Conservation (phyloP, 1,284 basidiomycete species). For the Puccinia triticina region DNA sequence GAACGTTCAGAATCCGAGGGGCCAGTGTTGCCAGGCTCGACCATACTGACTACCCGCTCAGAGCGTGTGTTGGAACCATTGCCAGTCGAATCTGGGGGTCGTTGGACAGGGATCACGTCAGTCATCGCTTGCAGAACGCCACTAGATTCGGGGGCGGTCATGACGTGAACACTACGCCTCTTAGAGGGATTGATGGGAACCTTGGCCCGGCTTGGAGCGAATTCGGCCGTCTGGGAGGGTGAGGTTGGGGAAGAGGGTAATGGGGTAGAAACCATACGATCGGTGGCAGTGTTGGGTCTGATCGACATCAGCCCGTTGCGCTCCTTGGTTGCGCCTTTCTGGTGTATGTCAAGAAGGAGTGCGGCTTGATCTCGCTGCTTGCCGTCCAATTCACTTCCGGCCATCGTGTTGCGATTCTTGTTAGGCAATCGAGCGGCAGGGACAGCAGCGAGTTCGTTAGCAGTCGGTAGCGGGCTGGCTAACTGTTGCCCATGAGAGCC, state of each 20-base stretch:
- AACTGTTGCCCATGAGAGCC: constrained; percentile 21
- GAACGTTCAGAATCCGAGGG: constrained; percentile 56
- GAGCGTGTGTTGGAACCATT: constrained; percentile 63
- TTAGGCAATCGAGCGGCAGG: background rate
- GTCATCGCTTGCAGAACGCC: constrained; percentile 15
- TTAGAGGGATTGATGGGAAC: constrained; percentile 15
- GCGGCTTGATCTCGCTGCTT: constrained; percentile 5
- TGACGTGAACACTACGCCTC: constrained; percentile 40
- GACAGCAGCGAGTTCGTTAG: background rate
- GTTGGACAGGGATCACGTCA: constrained; percentile 11
- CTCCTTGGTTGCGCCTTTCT: constrained; percentile 49
- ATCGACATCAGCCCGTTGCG: constrained; percentile 35
- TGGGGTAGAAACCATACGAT: constrained; percentile 25
- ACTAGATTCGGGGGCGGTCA: constrained; percentile 37
- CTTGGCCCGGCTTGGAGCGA: background rate
- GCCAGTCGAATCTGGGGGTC: background rate
- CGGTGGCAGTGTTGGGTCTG: constrained; percentile 37
- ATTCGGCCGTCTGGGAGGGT: background rate
- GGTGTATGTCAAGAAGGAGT: constrained; percentile 28
- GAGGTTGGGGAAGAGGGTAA: constrained; percentile 26
- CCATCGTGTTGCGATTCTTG: constrained; percentile 36
- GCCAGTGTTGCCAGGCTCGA: constrained; percentile 55
- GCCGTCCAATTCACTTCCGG: constrained; percentile 34
- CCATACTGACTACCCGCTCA: constrained; percentile 63
- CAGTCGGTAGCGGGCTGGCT: background rate